Evolutionary conservation across 176 grass and related monocot genomes (phyloP).

Genomic region (Phoenix roebelenii): DNA sequence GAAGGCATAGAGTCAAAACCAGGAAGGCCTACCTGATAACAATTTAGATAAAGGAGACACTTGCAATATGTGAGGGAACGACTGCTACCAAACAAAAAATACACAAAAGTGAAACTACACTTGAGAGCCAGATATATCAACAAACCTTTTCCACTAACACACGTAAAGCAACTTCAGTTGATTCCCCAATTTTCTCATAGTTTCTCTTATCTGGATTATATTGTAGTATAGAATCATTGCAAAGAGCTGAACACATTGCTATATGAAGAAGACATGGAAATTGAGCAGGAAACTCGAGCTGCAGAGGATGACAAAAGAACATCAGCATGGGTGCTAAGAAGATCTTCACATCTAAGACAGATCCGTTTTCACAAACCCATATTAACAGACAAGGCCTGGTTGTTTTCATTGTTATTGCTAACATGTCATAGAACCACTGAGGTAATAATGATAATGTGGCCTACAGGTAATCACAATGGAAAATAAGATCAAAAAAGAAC

Average conservation of each 20-base stretch:
- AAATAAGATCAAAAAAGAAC: no score
- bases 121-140: neutral
- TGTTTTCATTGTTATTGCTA: no score
- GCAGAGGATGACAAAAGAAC: conserved; percentile 35
- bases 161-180: conserved; percentile 95
- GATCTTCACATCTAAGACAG: no score
- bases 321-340: neutral
- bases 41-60: neutral
- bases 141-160: conserved; percentile 94
- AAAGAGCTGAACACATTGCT: conserved; percentile 97
- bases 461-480: no score
- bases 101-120: no score
- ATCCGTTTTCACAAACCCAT: no score
- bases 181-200: conserved; percentile 98
- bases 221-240: conserved; percentile 92
- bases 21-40: conserved; percentile 87
- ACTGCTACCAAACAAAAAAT: no score
- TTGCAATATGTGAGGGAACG: neutral
- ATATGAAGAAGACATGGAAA: conserved; percentile 92
- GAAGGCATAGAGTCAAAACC: conserved; percentile 99
- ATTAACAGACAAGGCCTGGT: no score
- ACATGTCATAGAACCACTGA: no score
- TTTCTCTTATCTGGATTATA: conserved; percentile 90
- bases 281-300: conserved; percentile 96
- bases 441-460: no score